A percentile compares a stretch with the other conserved stretches of the same genome.
Conservation (phyloP, 2,329 filamentous ascomycete genomes). For the Fusarium scirpi region DNA sequence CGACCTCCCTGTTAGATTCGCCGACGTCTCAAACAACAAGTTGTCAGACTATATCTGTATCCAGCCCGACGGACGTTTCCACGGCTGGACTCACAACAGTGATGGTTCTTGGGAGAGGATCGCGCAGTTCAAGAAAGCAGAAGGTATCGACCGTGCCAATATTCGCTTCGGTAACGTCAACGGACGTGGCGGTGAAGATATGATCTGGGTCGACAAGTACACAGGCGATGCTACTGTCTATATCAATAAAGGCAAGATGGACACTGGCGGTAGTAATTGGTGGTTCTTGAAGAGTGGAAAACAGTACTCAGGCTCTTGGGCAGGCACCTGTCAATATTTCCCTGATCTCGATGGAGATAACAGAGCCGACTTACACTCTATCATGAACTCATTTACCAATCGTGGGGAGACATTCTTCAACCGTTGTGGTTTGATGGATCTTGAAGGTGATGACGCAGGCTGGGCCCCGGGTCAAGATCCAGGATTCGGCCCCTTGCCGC, state of each 20-base stretch:
- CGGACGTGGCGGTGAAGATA: slow-evolving; percentile 4
- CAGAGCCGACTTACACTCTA: slow-evolving; percentile 4
- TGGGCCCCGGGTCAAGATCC: slow-evolving; percentile 7
- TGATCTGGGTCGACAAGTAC: slow-evolving; percentile 32
- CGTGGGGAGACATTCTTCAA: background rate
- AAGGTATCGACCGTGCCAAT: slow-evolving; percentile 22
- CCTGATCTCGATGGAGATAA: slow-evolving; percentile 4
- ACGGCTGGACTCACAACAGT: slow-evolving; percentile 9
- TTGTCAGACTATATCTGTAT: slow-evolving; percentile 20
- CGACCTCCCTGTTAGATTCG: slow-evolving; percentile 5
- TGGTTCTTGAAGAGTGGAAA: slow-evolving; percentile 20
- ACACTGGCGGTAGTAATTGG: slow-evolving; percentile 9
- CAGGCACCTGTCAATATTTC: slow-evolving; percentile 9
- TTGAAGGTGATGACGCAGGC: background rate
- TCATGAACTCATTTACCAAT: background rate
- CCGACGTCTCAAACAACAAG: slow-evolving; percentile 48
- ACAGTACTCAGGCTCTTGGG: background rate
- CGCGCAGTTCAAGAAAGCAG: slow-evolving; percentile 13
- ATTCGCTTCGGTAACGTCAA: slow-evolving; percentile 21
- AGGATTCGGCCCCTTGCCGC: background rate
- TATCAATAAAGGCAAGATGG: slow-evolving; percentile 9
- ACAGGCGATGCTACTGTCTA: slow-evolving; percentile 13
- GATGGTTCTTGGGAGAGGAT: slow-evolving; percentile 7
- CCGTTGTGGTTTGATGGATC: background rate
- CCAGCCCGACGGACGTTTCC: slow-evolving; percentile 3